Conservation (phyloP, 441 rosid genomes). For the Viola pubescens region DNA sequence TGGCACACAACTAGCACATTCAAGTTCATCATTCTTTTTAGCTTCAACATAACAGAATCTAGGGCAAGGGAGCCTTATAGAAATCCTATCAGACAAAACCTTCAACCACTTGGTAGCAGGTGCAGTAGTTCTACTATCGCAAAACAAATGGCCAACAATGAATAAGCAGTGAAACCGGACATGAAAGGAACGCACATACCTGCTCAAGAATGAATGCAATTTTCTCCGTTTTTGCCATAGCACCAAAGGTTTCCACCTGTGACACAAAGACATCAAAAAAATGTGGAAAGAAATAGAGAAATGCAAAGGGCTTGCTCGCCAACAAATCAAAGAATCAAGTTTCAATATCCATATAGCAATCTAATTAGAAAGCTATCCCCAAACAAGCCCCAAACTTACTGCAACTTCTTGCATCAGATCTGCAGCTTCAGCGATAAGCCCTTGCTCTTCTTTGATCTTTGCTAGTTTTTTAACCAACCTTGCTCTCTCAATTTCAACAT, state of each 20-base stretch:
- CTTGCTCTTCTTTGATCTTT: conserved; percentile 91
- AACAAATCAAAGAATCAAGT: background rate
- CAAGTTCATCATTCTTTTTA: background rate
- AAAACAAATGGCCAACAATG: background rate
- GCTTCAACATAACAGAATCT: too few species aligned
- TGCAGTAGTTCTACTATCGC: background rate
- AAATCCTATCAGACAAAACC: background rate
- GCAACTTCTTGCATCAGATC: conserved; percentile 99
- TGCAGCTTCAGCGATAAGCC: conserved; percentile 93
- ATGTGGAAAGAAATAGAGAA: background rate
- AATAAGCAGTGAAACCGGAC: conserved; percentile 6
- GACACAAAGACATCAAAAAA: conserved; percentile 18
- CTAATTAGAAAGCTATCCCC: conserved; percentile 4
- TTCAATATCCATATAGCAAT: too few species aligned
- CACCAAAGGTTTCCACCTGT: conserved; percentile 98
- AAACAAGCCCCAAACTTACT: conserved; percentile 34
- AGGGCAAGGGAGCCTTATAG: too few species aligned
- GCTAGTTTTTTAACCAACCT: conserved; percentile 88
- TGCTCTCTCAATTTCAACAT: conserved; percentile 95
- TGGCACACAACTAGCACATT: conserved; percentile 4
- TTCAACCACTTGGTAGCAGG: background rate
- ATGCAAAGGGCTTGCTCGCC: too few species aligned
- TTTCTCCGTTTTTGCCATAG: conserved; percentile 99
- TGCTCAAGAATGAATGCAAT: conserved; percentile 97
- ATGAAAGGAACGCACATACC: conserved; percentile 31